Conservation (phyloP, 2,329 filamentous ascomycete genomes). For the Venturia oleaginea region DNA sequence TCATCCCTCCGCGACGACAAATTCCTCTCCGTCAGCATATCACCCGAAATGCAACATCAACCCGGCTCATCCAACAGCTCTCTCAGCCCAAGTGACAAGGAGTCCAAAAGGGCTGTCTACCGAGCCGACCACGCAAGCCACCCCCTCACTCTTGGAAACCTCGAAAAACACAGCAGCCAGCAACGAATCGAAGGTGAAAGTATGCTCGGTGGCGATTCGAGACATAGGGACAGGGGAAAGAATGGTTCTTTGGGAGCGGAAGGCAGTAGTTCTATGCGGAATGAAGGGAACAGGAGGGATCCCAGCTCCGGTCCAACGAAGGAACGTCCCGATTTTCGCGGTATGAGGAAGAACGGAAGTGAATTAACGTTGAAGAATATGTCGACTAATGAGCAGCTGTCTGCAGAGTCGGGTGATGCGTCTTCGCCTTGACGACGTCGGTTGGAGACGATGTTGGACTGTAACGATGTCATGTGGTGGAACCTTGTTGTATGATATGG, state of each 20-base stretch:
- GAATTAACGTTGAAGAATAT: constrained; percentile 5
- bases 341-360: background rate
- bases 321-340: constrained; percentile 1
- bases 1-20: constrained; percentile 46
- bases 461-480: background rate
- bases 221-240: background rate
- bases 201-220: background rate
- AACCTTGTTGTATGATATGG: background rate
- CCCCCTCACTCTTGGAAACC: constrained; percentile 5
- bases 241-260: background rate
- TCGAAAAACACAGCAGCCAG: constrained; percentile 7
- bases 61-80: background rate
- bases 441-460: background rate
- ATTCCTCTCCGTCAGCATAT: constrained; percentile 9
- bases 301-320: background rate
- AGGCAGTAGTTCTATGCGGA: background rate
- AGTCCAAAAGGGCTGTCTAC: background rate
- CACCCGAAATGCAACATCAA: background rate
- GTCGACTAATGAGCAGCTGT: background rate
- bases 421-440: background rate
- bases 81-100: background rate
- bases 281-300: background rate
- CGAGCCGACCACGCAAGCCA: constrained; percentile 7
- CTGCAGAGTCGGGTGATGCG: background rate
- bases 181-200: constrained; percentile 4